phyloP scores from a whole-genome alignment of 208 protist genomes.

The Naegleria gruberi region DNA sequence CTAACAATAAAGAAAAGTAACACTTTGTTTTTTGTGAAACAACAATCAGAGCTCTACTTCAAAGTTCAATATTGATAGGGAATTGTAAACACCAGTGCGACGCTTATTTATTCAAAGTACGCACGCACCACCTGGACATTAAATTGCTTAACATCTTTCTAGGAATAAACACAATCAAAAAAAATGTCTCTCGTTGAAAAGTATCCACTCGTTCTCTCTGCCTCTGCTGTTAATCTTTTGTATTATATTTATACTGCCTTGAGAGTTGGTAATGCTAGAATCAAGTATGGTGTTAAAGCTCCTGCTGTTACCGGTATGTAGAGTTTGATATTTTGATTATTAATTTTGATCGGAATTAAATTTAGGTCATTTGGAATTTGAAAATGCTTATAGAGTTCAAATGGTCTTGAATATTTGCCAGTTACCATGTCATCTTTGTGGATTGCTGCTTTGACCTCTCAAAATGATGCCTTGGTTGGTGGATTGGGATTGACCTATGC shows the following conservation, averaged over 20 bases:
- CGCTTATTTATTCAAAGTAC: too few relatives aligned
- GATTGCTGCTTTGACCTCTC: background rate
- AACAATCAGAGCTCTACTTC: too few relatives aligned
- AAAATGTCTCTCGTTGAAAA: background rate
- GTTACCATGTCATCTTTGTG: background rate
- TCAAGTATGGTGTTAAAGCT: background rate
- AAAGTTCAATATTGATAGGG: too few relatives aligned
- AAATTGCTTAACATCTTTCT: too few relatives aligned
- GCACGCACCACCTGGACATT: too few relatives aligned
- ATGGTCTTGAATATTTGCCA: background rate
- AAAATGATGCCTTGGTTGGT: background rate
- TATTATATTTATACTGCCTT: background rate
- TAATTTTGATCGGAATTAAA: too few relatives aligned
- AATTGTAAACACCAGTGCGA: too few relatives aligned
- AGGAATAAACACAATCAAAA: too few relatives aligned
- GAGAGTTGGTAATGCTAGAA: background rate
- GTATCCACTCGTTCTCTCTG: background rate
- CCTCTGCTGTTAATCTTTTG: background rate
- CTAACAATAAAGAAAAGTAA: too few relatives aligned
- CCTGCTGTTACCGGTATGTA: background rate
- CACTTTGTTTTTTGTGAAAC: too few relatives aligned
- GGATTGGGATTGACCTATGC: background rate
- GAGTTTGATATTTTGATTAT: too few relatives aligned
- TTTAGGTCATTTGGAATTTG: background rate
- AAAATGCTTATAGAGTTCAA: background rate